Evolutionary conservation across 2,329 filamentous ascomycete species (phyloP), one percentile per base, ranked within the genome.

Genomic region (Colletotrichum zoysiae): DNA sequence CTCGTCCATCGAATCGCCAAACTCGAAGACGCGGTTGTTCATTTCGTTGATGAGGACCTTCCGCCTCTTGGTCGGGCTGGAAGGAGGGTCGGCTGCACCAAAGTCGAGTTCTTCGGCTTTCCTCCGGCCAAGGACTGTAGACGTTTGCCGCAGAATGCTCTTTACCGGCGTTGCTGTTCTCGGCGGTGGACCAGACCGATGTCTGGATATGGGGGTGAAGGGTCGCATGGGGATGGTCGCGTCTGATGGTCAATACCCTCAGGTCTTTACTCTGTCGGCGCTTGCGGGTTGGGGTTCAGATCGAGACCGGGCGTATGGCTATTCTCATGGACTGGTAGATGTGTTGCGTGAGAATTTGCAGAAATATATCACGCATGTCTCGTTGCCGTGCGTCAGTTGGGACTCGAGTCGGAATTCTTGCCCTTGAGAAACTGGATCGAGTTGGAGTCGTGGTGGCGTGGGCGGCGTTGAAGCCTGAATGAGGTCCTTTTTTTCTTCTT

Each of bases 21-120:
- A 85, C 75, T 88, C 87, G 79, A 88, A 86, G 8, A 89, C 85
- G 70, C 86, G 83, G 77, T 88, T 89, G 76, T 86, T 84, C 26
- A 86, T 85, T 73, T 90, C 84, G 81, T 90, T 87, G 74, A 90
- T 90, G 58, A 88, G 81, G 60, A 90, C 88, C 76, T 86, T 89
- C 72, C 85, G 86, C 48, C 87, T 84, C 77, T 90, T 90, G 44
- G 78, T 82, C 4, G 85, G 85, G 74, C 82, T 86, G 62, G 84
- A 81, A 18, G 80, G 78, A 16, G 78, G 74, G 33, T 83, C 80
- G 42, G 81, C 77, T 48, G 81, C 77, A 70, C 84, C 82, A 30
- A 58, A 71, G 66, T 83, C 83, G 51, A 82, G 77, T 44, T 87
- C 81, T 70, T 84, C 82, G 69, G 81, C 78, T 74, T 85, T 85